A percentile compares a stretch with the other conserved stretches of the same genome.
These are phyloP conservation scores for Saksenaea oblongispora DNA, from an alignment of 371 early-diverging fungal genomes.

Conservation along the genomic window DNA sequence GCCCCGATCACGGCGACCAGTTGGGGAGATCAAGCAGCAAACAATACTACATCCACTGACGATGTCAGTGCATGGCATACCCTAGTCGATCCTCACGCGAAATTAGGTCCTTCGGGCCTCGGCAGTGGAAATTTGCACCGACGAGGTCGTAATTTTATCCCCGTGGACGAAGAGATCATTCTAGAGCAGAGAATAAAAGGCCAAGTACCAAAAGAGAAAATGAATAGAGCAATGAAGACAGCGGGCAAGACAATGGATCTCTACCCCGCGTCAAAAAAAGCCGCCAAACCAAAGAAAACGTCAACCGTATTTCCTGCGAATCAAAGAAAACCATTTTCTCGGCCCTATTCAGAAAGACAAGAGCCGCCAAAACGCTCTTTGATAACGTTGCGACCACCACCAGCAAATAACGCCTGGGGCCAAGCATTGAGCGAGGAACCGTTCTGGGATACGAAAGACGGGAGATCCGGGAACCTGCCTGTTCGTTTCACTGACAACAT, in stretches of 20 bases:
- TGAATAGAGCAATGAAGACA: neutral
- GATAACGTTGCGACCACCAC: conserved; percentile 10
- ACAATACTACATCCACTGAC: neutral
- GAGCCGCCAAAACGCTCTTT: neutral
- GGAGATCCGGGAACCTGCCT: too few relatives aligned
- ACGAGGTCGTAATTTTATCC: conserved; percentile 24
- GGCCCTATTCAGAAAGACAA: neutral
- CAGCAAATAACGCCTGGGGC: conserved; percentile 16
- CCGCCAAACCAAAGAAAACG: conserved; percentile 1
- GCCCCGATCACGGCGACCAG: conserved; percentile 11
- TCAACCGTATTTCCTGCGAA: neutral
- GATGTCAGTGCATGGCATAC: conserved; percentile 12
- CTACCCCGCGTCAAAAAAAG: neutral
- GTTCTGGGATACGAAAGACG: conserved; percentile 14
- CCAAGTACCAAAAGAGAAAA: conserved; percentile 6
- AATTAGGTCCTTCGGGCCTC: conserved; percentile 22
- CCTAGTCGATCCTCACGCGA: conserved; percentile 21
- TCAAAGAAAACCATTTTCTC: neutral
- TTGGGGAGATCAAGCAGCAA: conserved; percentile 12
- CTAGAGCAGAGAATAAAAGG: conserved; percentile 18
- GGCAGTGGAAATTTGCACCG: conserved; percentile 28
- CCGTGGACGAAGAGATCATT: conserved; percentile 22
- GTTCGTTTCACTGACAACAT: neutral
- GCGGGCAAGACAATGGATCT: neutral
- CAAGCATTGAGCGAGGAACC: conserved; percentile 11